These are phyloP conservation scores for Centrapalus pauciflorus DNA, from an alignment of 129 eudicot species.

Conservation along the genomic window DNA sequence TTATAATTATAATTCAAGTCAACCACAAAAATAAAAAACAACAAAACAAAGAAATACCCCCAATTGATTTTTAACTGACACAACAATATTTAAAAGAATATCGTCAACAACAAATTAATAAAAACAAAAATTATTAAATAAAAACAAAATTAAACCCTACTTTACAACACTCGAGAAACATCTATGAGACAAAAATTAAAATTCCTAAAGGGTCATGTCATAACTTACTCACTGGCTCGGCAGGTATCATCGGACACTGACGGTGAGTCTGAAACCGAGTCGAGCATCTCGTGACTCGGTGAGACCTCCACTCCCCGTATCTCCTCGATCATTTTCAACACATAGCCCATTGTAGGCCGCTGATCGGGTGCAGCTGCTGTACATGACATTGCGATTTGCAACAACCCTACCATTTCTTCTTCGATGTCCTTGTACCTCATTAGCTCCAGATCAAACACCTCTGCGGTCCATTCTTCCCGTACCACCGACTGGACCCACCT, in stretches of 20 bases:
- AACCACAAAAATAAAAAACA: constrained; percentile 14
- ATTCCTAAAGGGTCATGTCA: neutral
- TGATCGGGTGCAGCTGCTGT: constrained; percentile 40
- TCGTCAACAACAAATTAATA: constrained; percentile 6
- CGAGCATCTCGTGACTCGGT: constrained; percentile 53
- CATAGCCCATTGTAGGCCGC: constrained; percentile 43
- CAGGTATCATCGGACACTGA: constrained; percentile 54
- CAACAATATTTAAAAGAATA: neutral
- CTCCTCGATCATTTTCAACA: constrained; percentile 56
- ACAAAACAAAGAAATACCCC: neutral
- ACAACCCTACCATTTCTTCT: constrained; percentile 53
- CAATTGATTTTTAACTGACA: neutral
- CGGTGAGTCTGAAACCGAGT: constrained; percentile 79
- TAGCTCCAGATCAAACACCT: constrained; percentile 54
- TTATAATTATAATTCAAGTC: neutral
- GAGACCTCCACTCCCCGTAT: constrained; percentile 67
- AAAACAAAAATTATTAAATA: neutral
- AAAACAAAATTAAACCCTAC: constrained; percentile 21
- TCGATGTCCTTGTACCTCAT: constrained; percentile 54
- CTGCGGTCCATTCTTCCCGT: constrained; percentile 47
- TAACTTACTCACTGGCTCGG: constrained; percentile 49
- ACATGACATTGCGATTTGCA: constrained; percentile 52
- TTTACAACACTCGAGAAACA: constrained; percentile 20
- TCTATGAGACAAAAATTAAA: constrained; percentile 13
- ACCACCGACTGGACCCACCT: constrained; percentile 46